Conservation (phyloP, 768 basidiomycete species). For the Bullera alba region DNA sequence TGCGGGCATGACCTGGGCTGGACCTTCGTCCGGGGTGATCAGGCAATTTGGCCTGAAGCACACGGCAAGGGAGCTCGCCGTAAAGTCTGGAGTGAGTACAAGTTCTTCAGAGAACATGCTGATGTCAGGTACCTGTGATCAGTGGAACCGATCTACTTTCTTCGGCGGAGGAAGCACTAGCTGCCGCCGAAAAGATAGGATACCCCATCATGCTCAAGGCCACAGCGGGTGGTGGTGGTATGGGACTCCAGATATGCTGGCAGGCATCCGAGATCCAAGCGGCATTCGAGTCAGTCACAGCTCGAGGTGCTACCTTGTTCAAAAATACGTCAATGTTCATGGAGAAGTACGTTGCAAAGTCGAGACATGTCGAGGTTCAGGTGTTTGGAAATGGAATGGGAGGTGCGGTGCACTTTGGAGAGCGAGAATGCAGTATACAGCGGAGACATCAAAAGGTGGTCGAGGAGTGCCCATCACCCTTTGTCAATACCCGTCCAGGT, state of each 20-base stretch:
- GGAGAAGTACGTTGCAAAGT: constrained; percentile 56
- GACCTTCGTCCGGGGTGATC: constrained; percentile 54
- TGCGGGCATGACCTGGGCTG: constrained; percentile 57
- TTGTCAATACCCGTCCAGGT: constrained; percentile 52
- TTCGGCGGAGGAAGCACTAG: constrained; percentile 49
- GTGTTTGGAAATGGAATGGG: constrained; percentile 60
- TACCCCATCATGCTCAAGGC: constrained; percentile 63
- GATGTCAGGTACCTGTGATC: constrained; percentile 51
- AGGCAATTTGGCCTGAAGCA: constrained; percentile 60
- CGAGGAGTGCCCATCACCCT: constrained; percentile 63
- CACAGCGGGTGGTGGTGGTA: constrained; percentile 63
- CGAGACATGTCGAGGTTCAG: constrained; percentile 59
- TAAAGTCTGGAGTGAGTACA: constrained; percentile 46
- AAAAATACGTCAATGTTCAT: constrained; percentile 54
- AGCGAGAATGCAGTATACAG: constrained; percentile 65
- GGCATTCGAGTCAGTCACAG: constrained; percentile 21
- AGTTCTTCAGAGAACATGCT: background rate
- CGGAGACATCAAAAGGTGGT: constrained; percentile 67
- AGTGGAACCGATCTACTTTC: constrained; percentile 55
- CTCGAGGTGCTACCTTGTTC: constrained; percentile 51
- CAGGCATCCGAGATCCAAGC: constrained; percentile 11
- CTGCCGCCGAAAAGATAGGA: constrained; percentile 50
- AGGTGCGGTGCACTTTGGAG: constrained; percentile 59
- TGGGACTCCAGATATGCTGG: constrained; percentile 58
- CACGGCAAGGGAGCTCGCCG: constrained; percentile 52